These are phyloP conservation scores for Canavalia gladiata DNA, from an alignment of 306 rosid genomes.

Conservation along the genomic window DNA sequence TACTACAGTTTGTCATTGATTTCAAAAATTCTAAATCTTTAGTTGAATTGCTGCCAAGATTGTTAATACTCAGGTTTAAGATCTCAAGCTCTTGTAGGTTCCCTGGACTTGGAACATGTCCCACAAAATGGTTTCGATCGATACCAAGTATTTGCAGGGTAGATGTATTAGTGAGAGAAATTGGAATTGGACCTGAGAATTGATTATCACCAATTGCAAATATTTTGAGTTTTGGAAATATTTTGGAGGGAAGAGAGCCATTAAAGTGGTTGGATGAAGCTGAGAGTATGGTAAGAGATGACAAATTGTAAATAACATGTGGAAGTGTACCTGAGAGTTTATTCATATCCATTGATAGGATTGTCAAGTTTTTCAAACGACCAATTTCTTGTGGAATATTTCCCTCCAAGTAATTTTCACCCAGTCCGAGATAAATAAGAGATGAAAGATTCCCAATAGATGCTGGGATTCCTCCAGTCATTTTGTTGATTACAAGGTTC, in stretches of 20 bases:
- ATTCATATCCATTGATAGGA: accelerated
- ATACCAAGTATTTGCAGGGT: neutral
- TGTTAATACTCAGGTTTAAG: neutral
- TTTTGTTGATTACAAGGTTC: neutral
- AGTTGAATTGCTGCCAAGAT: slow-evolving; percentile 47
- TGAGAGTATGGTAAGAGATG: slow-evolving; percentile 17
- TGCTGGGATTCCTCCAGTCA: slow-evolving; percentile 52
- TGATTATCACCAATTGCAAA: neutral
- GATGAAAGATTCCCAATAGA: slow-evolving; percentile 53
- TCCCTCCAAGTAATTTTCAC: slow-evolving; percentile 32
- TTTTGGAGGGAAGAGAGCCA: slow-evolving; percentile 51
- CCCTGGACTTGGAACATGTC: slow-evolving; percentile 49
- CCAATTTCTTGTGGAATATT: slow-evolving; percentile 49
- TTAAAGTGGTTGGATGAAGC: neutral
- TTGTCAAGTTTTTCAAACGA: neutral
- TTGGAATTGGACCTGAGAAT: slow-evolving; percentile 53
- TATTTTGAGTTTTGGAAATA: slow-evolving; percentile 51
- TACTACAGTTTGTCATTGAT: slow-evolving; percentile 48
- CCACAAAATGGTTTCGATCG: neutral
- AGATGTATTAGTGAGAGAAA: slow-evolving; percentile 52
- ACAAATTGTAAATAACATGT: slow-evolving; percentile 49
- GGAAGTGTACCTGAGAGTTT: slow-evolving; percentile 47
- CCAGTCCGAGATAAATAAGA: neutral
- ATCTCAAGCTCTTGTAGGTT: neutral
- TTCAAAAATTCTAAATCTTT: slow-evolving; percentile 52